Base-by-base conservation (phyloP, 2,329 filamentous ascomycete genomes). In the Pochonia chlamydosporia region DNA sequence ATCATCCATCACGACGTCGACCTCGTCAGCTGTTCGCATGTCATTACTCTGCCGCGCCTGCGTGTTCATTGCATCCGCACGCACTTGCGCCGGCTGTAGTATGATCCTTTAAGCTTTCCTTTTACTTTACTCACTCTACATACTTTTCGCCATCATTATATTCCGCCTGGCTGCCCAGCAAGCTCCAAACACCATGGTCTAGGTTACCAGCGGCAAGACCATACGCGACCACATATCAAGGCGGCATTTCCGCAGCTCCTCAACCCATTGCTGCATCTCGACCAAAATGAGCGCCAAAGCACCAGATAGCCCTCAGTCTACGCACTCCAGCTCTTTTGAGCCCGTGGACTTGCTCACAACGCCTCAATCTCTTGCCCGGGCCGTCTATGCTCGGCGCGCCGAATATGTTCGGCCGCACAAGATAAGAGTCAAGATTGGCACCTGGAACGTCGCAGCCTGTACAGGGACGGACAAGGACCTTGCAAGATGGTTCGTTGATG, bases 371-470 rank as follows among this genome's bases (percentile, higher is more conserved):
- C 75, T 85, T n/a, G 79, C 79, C 40, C 73, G 72, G 51, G 79
- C 80, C 25, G 72, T 97, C 33, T 79, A 85, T 60, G 82, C 86
- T 33, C 80, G 93, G 46, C 80, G 84, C 58, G 70, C 79, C 42
- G 91, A 97, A 64, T 99, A 91, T 63, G 85, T 86, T 23, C 80
- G 83, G 31, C 79, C 83, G 37, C 84, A 84, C 62, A 78, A 78
- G 43, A 81, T 96, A 56, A 84, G 84, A 54, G 79, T 99, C 65
- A 96, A 96, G 68, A 78, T 99, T 44, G 93, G 92, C 36, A 86
- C 88, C 0, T 99, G 93, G 93, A 99, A 99, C 66, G 89, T 96
- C 14, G 93, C 90, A 4, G 84, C 85, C 1, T 84, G 87, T 54
- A 82, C 87, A 11, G 89, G 87, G 21, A 90, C 89, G 0, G 90